A percentile compares a stretch with the other conserved stretches of the same genome.
Conservation (phyloP, 2,329 filamentous ascomycete genomes). For the Torrubiella hemipterigena region DNA sequence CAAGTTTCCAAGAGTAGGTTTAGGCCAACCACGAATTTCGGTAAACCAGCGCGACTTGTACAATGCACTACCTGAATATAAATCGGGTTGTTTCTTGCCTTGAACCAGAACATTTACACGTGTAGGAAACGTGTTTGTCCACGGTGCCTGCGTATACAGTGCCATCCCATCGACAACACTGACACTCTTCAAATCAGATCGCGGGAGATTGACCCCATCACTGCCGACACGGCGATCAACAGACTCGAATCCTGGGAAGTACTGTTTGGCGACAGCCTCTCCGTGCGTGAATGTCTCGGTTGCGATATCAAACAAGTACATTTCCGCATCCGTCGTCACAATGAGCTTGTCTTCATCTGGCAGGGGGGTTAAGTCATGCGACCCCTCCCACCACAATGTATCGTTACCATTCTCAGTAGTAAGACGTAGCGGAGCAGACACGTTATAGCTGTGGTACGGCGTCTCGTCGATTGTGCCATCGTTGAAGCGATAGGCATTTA, state of each 20-base stretch:
- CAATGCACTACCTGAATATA: too few species aligned
- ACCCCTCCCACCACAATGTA: conserved; percentile 3
- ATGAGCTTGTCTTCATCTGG: conserved; percentile 4
- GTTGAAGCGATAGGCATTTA: conserved; percentile 1
- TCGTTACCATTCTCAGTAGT: conserved; percentile 2
- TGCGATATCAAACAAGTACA: conserved; percentile 5
- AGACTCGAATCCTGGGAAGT: conserved; percentile 4
- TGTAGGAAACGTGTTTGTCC: too few species aligned
- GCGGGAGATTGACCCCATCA: conserved; percentile 3
- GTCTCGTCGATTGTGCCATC: conserved; percentile 1
- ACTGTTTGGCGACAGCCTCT: not conserved
- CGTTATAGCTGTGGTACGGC: conserved; percentile 2
- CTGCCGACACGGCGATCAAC: conserved; percentile 3
- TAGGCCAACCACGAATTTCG: too few species aligned
- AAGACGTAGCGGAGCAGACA: not conserved
- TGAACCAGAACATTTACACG: too few species aligned
- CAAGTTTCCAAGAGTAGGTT: too few species aligned
- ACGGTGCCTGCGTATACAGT: too few species aligned
- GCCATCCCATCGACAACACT: too few species aligned
- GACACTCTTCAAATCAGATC: conserved; percentile 5
- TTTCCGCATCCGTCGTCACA: conserved; percentile 3
- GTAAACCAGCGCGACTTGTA: too few species aligned
- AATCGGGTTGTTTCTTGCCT: too few species aligned
- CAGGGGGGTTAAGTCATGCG: conserved; percentile 3
- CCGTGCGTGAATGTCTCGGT: conserved; percentile 4